Percentiles rank a stretch among this genome's conserved stretches.
Conservation (phyloP, 306 rosid genomes). For the Prunus mume region DNA sequence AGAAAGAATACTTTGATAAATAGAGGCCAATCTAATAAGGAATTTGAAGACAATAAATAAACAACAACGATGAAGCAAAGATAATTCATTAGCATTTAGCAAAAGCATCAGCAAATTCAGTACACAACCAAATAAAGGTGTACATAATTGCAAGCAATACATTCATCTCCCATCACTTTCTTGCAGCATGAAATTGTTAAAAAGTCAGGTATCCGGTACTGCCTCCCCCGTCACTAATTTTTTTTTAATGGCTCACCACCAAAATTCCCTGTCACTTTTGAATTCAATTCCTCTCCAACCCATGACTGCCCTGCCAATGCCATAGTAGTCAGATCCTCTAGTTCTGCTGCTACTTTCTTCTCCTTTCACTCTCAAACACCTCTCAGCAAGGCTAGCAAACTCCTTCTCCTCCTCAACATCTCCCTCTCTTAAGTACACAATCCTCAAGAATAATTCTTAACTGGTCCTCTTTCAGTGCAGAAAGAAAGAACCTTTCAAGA, state of each 20-base stretch:
- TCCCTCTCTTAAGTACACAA: not conserved
- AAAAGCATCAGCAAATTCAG: too few species aligned
- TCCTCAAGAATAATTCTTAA: slow-evolving; percentile 17
- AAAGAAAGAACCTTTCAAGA: slow-evolving; percentile 25
- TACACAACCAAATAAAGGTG: too few species aligned
- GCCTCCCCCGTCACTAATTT: not conserved
- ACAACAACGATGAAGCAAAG: too few species aligned
- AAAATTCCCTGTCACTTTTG: not conserved
- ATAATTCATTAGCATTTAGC: too few species aligned
- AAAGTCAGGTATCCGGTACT: not conserved
- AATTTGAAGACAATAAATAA: too few species aligned
- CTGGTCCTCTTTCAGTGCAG: slow-evolving; percentile 7
- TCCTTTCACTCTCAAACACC: slow-evolving; percentile 9
- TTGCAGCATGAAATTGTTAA: too few species aligned
- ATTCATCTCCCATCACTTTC: too few species aligned
- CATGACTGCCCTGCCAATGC: not conserved
- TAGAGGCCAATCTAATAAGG: too few species aligned
- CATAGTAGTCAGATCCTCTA: slow-evolving; percentile 18
- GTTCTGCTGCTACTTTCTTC: slow-evolving; percentile 30
- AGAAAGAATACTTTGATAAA: too few species aligned
- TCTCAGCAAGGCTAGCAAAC: slow-evolving; percentile 14
- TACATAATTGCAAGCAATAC: too few species aligned
- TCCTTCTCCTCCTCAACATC: slow-evolving; percentile 15
- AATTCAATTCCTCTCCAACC: not conserved
- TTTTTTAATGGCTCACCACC: not conserved